Conservation (phyloP, 225 moss, liverwort and hornwort genomes). For the Physcomitrium patens region DNA sequence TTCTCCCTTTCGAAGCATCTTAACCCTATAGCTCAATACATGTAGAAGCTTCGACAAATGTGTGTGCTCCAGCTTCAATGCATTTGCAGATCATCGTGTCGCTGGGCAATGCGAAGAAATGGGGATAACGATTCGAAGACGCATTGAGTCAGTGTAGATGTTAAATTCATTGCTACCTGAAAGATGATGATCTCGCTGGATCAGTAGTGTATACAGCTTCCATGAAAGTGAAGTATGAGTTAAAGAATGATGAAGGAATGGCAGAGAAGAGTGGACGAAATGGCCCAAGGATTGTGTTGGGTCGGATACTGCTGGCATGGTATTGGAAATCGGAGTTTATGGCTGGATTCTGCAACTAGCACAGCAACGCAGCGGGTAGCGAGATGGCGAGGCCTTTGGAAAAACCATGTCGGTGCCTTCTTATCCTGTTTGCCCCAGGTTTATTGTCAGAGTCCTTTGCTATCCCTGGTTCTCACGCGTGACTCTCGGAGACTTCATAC, state of each 20-base stretch:
- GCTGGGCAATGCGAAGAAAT: too few relatives aligned
- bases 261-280: constrained; percentile 64
- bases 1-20: neutral
- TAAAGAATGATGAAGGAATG: constrained; percentile 63
- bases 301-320: constrained; percentile 58
- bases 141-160: neutral
- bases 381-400: constrained; percentile 77
- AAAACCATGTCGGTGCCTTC: constrained; percentile 58
- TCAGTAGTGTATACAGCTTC: constrained; percentile 55
- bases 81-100: too few relatives aligned
- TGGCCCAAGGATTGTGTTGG: constrained; percentile 64
- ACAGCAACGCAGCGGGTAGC: constrained; percentile 69
- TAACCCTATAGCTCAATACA: neutral
- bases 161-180: neutral
- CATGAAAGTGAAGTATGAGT: constrained; percentile 60
- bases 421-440: neutral
- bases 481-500: too few relatives aligned
- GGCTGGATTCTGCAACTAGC: constrained; percentile 69
- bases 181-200: neutral
- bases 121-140: too few relatives aligned
- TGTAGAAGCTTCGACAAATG: neutral
- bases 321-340: constrained; percentile 66
- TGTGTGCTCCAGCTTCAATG: too few relatives aligned
- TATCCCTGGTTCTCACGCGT: too few relatives aligned
- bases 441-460: too few relatives aligned